Percentiles rank a stretch among this genome's conserved stretches.
Evolutionary conservation across 2,329 filamentous ascomycete genomes (phyloP).

Genomic region (Venturia pyrina): DNA sequence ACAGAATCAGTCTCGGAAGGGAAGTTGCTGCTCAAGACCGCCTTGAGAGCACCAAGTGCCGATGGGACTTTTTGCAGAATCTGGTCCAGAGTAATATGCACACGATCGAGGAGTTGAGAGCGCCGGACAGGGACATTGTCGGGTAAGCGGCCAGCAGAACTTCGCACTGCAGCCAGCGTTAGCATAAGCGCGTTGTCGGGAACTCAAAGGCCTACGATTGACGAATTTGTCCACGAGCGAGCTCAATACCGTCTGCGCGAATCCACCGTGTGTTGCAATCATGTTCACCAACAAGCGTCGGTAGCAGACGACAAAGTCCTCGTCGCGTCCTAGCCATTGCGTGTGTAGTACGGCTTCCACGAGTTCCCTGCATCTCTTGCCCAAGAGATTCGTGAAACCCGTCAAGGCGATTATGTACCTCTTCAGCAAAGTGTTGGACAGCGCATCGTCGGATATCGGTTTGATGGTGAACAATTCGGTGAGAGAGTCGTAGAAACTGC

Average conservation of each 20-base stretch:
- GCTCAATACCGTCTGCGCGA: constrained; percentile 61
- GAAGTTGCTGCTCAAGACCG: constrained; percentile 58
- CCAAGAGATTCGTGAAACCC: constrained; percentile 45
- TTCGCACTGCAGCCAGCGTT: constrained; percentile 25
- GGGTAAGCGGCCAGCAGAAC: constrained; percentile 41
- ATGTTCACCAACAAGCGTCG: constrained; percentile 51
- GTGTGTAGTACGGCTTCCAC: constrained; percentile 49
- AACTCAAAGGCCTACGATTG: constrained; percentile 24
- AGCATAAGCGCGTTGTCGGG: background rate
- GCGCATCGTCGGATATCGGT: constrained; percentile 32
- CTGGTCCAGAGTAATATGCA: constrained; percentile 67
- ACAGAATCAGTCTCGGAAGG: constrained; percentile 68
- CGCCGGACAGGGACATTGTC: constrained; percentile 49
- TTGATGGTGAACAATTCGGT: constrained; percentile 42
- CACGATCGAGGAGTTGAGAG: constrained; percentile 57
- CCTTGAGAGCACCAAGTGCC: constrained; percentile 58
- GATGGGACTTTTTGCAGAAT: constrained; percentile 75
- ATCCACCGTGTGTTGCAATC: constrained; percentile 72
- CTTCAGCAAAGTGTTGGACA: constrained; percentile 41
- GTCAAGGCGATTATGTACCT: constrained; percentile 51
- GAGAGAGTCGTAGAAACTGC: constrained; percentile 46
- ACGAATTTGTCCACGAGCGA: constrained; percentile 76
- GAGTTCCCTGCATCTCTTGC: constrained; percentile 46
- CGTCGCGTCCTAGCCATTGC: constrained; percentile 52
- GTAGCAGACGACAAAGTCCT: constrained; percentile 47